Evolutionary conservation across 306 rosid genomes (phyloP), one percentile per base, ranked within the genome.

Genomic region (Vicia villosa): DNA sequence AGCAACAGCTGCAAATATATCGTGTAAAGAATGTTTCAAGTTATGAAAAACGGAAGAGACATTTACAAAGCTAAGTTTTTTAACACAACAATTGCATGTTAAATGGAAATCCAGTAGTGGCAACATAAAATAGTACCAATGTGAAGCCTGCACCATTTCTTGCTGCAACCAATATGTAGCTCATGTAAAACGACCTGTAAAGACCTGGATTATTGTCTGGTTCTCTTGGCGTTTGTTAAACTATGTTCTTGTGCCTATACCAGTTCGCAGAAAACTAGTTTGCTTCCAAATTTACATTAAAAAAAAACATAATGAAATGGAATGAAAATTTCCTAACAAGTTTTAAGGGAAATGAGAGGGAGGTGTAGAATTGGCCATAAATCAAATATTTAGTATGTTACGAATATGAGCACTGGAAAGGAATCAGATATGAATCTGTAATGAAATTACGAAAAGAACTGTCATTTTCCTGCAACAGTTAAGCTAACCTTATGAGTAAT

Each of bases 221-320:
- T 46, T 26, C 55, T 73, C 77, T 61, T 42, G 5, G 17, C 73
- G 82, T 21, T 68, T 83, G 40, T 72, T 75, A 68, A 69, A 77
- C 68, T 79, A 81, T 69, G 52, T 77, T 52, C 60, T 77, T 68
- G 54, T 79, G 41, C 77, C 71, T 47, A 61, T 78, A 55, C 52
- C 46, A 22, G 63, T 20, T 19, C 15, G 11, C 34, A 40, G 43
- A 78, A 72, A 69, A 14, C 21, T 69, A 64, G 54, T 59, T 55
- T 63, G 37, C 36, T 74, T 30, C 13, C 15, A 69, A 45, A 32
- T 52, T 20, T 36, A 58, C 41, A 59, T 30, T 43, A 59, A 70
- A 72, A 32, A n/a, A n/a, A n/a, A 81, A 43, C 30, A 52, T 62
- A 40, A 52, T 55, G 32, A 32, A 49, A 51, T 37, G 34, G n/a